Percentiles rank a stretch among this genome's conserved stretches.
Evolutionary conservation across 768 basidiomycete species (phyloP).

Genomic region (Lactarius pseudohatsudake): DNA sequence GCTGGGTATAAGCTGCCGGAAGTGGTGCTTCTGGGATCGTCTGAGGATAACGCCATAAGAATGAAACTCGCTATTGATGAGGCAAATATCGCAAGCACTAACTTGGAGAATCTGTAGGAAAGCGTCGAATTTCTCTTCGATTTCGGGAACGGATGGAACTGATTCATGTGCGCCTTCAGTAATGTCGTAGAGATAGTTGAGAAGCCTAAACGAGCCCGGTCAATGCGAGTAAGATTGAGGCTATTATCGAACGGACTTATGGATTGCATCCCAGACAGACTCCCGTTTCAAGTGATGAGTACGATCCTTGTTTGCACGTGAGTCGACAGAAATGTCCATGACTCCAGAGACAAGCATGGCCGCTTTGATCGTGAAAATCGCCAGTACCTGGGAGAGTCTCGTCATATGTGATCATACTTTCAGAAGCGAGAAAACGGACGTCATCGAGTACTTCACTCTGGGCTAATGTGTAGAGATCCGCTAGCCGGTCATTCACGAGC

Average conservation of each 20-base stretch:
- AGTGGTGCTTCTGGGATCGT: slow-evolving; percentile 27
- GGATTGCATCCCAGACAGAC: slow-evolving; percentile 15
- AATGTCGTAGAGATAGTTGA: slow-evolving; percentile 14
- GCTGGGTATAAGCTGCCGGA: slow-evolving; percentile 18
- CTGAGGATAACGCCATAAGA: neutral
- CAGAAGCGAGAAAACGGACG: slow-evolving; percentile 11
- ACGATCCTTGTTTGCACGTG: slow-evolving; percentile 19
- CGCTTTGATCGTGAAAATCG: slow-evolving; percentile 18
- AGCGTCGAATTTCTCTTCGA: slow-evolving; percentile 5
- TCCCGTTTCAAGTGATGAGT: slow-evolving; percentile 21
- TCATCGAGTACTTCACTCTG: slow-evolving; percentile 24
- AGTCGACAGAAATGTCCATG: slow-evolving; percentile 18
- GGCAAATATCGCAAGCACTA: neutral
- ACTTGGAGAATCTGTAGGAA: slow-evolving; percentile 18
- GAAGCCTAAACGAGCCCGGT: slow-evolving; percentile 12
- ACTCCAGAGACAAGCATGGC: slow-evolving; percentile 25
- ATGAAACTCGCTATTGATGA: neutral
- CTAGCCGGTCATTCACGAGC: slow-evolving; percentile 20
- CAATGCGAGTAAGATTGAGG: neutral
- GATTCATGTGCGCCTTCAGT: slow-evolving; percentile 10
- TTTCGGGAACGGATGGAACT: neutral
- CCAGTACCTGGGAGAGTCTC: slow-evolving; percentile 2
- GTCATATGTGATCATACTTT: slow-evolving; percentile 10
- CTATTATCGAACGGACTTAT: neutral
- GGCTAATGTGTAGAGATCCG: slow-evolving; percentile 22